Evolutionary conservation across 139 green algal genomes (phyloP).

Genomic region (Volvox africanus): DNA sequence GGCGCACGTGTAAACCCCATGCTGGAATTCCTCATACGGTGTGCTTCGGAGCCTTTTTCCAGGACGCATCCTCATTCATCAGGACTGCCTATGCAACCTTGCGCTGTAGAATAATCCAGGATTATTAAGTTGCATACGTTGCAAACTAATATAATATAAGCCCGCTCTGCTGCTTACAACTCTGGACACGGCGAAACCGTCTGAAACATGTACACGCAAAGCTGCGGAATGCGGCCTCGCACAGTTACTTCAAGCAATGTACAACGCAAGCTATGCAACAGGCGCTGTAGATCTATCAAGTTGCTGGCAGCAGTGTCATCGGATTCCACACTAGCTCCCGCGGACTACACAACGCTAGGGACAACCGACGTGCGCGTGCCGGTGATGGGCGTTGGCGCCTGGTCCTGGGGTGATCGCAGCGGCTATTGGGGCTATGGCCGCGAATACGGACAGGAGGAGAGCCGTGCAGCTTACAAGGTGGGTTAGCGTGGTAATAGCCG

Average conservation of each 20-base stretch:
- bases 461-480: constrained; percentile 73
- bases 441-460: constrained; percentile 63
- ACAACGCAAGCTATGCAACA: not conserved
- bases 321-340: not conserved
- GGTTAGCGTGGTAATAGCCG: not conserved
- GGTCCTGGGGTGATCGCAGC: constrained; percentile 82
- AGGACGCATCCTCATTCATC: no score
- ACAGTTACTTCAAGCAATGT: not conserved
- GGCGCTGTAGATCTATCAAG: not conserved
- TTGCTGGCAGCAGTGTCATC: not conserved
- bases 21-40: no score
- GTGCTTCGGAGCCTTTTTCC: no score
- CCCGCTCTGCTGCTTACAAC: no score
- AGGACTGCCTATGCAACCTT: no score
- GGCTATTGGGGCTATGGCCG: constrained; percentile 78
- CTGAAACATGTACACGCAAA: no score
- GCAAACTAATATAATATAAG: no score
- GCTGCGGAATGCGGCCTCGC: not conserved
- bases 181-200: no score
- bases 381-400: constrained; percentile 82
- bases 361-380: constrained; percentile 53
- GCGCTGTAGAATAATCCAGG: no score
- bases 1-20: no score
- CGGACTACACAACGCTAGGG: constrained; percentile 59
- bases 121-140: no score